Percentiles rank a stretch among this genome's conserved stretches.
Evolutionary conservation across 352 stramenopile genomes (phyloP).

Genomic region (Phytophthora hybrid): DNA sequence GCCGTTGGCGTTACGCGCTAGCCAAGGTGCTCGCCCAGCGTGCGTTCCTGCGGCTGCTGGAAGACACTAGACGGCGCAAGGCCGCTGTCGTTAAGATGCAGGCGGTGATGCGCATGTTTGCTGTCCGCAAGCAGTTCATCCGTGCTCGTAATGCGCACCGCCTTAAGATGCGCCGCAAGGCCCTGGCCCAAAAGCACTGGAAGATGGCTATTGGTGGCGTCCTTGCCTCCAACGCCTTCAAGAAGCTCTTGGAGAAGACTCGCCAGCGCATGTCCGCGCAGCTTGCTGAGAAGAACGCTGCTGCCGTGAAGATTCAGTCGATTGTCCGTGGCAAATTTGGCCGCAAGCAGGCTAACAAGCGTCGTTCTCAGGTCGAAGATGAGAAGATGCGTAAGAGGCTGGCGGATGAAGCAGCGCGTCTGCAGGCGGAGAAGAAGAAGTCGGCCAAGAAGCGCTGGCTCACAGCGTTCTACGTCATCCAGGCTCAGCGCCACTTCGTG

Average conservation of each 20-base stretch:
- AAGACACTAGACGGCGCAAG: conserved; percentile 80
- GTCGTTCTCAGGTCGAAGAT: conserved; percentile 72
- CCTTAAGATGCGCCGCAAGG: conserved; percentile 72
- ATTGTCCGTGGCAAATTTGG: conserved; percentile 87
- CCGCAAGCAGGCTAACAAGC: conserved; percentile 74
- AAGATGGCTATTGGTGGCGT: conserved; percentile 74
- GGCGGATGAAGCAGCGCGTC: conserved; percentile 74
- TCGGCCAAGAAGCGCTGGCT: conserved; percentile 86
- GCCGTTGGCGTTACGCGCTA: conserved; percentile 85
- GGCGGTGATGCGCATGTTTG: conserved; percentile 87
- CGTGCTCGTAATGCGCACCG: conserved; percentile 70
- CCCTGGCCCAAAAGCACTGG: conserved; percentile 73
- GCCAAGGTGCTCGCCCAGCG: conserved; percentile 88
- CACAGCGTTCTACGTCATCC: conserved; percentile 66
- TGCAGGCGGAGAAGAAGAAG: conserved; percentile 72
- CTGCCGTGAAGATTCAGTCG: conserved; percentile 79
- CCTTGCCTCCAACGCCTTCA: conserved; percentile 76
- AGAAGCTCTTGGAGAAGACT: conserved; percentile 60
- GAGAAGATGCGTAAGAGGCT: conserved; percentile 83
- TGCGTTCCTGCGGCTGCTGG: conserved; percentile 83
- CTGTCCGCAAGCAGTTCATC: conserved; percentile 87
- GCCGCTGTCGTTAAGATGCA: conserved; percentile 85
- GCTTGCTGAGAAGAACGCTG: conserved; percentile 53
- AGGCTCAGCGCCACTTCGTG: conserved; percentile 85
- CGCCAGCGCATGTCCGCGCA: conserved; percentile 58